Conservation (phyloP, 2,329 filamentous ascomycete genomes). For the Colletotrichum tropicale region DNA sequence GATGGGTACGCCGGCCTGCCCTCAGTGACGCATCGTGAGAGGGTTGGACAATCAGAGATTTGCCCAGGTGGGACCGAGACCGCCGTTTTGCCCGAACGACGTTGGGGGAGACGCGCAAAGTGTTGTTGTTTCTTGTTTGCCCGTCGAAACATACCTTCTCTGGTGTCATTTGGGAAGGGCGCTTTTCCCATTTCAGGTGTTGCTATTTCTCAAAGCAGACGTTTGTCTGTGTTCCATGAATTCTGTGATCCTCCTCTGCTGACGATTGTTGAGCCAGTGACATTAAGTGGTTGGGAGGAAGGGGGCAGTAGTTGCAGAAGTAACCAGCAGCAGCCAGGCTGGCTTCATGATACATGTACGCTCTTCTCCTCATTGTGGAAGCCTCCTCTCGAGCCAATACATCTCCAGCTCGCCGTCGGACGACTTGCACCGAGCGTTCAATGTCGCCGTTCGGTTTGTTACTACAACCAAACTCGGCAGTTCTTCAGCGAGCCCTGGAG, state of each 20-base stretch:
- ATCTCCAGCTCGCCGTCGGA: neutral
- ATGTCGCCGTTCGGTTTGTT: neutral
- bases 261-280: slow-evolving; percentile 1
- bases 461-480: neutral
- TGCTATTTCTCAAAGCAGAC: slow-evolving; percentile 9
- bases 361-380: neutral
- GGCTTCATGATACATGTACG: slow-evolving; percentile 13
- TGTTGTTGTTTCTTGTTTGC: neutral
- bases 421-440: neutral
- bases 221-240: neutral
- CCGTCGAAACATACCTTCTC: neutral
- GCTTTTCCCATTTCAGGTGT: slow-evolving; percentile 6
- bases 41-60: slow-evolving; percentile 13
- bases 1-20: neutral
- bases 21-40: neutral
- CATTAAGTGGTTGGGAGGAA: neutral
- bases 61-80: slow-evolving; percentile 12
- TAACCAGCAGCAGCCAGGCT: neutral
- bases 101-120: neutral
- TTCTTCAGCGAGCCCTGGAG: slow-evolving; percentile 5
- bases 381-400: neutral
- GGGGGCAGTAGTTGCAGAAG: neutral
- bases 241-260: neutral
- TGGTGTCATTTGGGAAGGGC: neutral
- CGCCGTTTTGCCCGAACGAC: neutral